Base-by-base conservation (phyloP, 2,329 filamentous ascomycete genomes). In the Neodidymelliopsis sp. region DNA sequence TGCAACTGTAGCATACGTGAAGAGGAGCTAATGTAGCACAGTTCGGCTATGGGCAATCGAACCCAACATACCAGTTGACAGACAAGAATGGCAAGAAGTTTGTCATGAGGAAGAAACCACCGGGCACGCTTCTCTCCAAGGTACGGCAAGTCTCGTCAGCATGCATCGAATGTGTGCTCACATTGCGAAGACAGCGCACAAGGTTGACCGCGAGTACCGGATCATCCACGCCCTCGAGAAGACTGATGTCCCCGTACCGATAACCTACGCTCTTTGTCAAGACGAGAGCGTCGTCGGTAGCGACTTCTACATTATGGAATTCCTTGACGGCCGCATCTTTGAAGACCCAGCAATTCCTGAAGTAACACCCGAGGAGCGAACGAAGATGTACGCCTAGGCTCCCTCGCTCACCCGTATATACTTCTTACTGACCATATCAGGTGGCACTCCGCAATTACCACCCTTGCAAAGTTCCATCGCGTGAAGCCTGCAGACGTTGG, bases 21-120 rank as follows among this genome's bases (percentile, higher is more conserved):
- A 38, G 19, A 44, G 36, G 50, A 30, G 50, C 46, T 33, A 45
- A 30, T 30, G 35, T 22, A 4, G 19, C 15, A 24, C 66, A 97
- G 90, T 99, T 97, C 71, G 91, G 92, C 65, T 97, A 95, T 72
- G 94, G 94, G 52, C 94, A 97, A 77, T 96, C 91, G 49, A 99
- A 97, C 72, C 94, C 94, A 33, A 99, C 94, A 2, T 99, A 97
- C 77, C 90, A 93, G 67, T 81, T 97, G 67, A 96, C 86, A 12
- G 86, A 86, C 41, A 80, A 84, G 58, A 80, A 85, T 69, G 84
- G 86, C 40, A 74, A 79, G 60, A 85, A 86, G 69, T 96, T 87
- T 76, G 94, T 99, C 24, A 83, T 97, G 79, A 90, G 94, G 72
- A 97, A 99, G 83, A 97, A 97, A 77, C 94, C 94, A 1, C 93